These are phyloP conservation scores for Penicillium vulpinum DNA, from an alignment of 2,329 filamentous ascomycete species.

Conservation along the genomic window DNA sequence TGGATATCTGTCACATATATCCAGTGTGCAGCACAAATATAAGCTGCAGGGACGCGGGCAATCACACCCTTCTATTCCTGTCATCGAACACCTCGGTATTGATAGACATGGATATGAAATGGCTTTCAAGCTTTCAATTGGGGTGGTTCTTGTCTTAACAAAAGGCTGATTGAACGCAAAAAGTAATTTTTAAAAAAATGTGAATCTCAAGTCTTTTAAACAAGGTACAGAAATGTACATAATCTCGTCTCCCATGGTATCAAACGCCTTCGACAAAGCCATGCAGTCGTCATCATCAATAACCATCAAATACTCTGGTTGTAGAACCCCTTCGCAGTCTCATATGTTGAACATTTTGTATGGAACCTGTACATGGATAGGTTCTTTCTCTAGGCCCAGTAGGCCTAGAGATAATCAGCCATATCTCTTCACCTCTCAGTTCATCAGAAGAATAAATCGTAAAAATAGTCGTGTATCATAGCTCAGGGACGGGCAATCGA, in stretches of 20 bases:
- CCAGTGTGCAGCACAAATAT: neutral
- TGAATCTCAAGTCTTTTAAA: constrained; percentile 6
- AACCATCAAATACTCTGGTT: neutral
- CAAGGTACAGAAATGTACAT: neutral
- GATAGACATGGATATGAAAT: constrained; percentile 2
- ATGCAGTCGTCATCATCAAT: constrained; percentile 15
- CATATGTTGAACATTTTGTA: neutral
- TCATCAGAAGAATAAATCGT: neutral
- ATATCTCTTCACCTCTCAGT: neutral
- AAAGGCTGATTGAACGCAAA: neutral
- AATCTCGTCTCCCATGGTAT: constrained; percentile 1
- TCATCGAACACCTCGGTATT: neutral
- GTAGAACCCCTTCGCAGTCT: neutral
- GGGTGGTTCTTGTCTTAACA: neutral
- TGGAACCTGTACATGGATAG: neutral
- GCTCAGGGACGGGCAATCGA: neutral
- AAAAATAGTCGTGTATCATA: constrained; percentile 1
- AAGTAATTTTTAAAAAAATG: neutral
- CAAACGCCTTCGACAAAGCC: constrained; percentile 3
- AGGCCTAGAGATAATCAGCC: neutral
- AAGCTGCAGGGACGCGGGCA: neutral
- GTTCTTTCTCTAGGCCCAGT: neutral
- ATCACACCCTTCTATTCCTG: neutral
- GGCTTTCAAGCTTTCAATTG: neutral
- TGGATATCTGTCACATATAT: neutral